Evolutionary conservation across 2,329 filamentous ascomycete genomes (phyloP).

Genomic region (Xylaria sp.): DNA sequence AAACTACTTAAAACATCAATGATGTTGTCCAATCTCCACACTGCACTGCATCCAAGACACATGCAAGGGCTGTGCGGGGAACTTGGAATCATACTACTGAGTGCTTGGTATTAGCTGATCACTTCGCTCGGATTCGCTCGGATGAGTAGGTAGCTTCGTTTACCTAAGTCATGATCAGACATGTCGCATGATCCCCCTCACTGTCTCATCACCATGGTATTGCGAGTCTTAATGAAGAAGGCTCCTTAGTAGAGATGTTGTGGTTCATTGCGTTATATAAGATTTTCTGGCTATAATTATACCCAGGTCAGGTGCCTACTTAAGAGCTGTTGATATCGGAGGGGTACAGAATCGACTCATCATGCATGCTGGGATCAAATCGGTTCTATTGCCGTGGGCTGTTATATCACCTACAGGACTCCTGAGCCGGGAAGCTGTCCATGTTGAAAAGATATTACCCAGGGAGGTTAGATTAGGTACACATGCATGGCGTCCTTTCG

Average conservation of each 20-base stretch:
- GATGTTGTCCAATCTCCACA: neutral
- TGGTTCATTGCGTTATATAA: neutral
- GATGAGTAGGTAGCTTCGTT: neutral
- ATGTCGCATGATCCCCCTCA: constrained; percentile 1
- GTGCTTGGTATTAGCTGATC: neutral
- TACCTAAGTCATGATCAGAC: neutral
- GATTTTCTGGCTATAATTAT: neutral
- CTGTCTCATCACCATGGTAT: neutral
- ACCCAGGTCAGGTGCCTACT: neutral
- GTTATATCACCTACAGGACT: neutral
- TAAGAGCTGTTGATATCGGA: neutral
- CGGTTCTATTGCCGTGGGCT: neutral
- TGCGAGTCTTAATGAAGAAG: neutral
- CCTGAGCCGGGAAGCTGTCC: neutral
- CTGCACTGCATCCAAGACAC: neutral
- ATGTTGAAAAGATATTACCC: neutral
- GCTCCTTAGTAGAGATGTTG: too few relatives aligned
- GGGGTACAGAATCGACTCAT: neutral
- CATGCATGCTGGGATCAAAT: constrained; percentile 7
- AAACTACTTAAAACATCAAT: too few relatives aligned
- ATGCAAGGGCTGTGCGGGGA: constrained; percentile 3
- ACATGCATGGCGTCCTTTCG: neutral
- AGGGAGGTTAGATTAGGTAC: neutral
- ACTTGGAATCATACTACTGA: neutral
- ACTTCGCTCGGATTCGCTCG: neutral